Evolutionary conservation across 1,139 yeast species (phyloP).

Genomic region (Blastobotrys capitulatus): DNA sequence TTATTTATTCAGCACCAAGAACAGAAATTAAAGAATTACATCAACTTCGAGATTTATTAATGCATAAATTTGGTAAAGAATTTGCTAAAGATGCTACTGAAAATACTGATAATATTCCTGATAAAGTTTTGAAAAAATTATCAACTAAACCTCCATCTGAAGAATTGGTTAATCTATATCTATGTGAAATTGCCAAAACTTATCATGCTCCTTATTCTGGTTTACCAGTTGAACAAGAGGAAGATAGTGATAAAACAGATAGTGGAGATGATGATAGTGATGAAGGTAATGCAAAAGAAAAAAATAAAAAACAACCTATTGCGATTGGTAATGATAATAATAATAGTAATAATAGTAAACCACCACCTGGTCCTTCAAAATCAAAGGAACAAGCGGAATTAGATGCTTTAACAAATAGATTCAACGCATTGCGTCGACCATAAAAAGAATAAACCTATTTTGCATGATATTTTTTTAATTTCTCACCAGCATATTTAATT

Average conservation of each 20-base stretch:
- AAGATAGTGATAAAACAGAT: conserved; percentile 25
- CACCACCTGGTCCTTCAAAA: conserved; percentile 3
- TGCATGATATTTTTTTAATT: conserved; percentile 36
- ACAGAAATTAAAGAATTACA: conserved; percentile 72
- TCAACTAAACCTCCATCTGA: conserved; percentile 62
- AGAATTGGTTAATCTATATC: conserved; percentile 61
- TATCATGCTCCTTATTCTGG: conserved; percentile 67
- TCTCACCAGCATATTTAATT: conserved; percentile 71
- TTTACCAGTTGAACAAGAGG: conserved; percentile 24
- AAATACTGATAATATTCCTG: conserved; percentile 56
- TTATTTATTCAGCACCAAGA: conserved; percentile 65
- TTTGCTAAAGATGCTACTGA: conserved; percentile 60
- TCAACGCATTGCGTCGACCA: conserved; percentile 45
- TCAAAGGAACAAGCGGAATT: conserved; percentile 37
- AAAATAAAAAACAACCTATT: conserved; percentile 35
- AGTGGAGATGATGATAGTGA: no score
- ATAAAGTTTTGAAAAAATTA: conserved; percentile 58
- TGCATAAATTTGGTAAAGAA: conserved; percentile 58
- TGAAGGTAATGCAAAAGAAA: conserved; percentile 15
- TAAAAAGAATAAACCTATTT: conserved; percentile 2
- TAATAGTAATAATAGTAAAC: conserved; percentile 12
- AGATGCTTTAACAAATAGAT: conserved; percentile 49
- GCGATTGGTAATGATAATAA: conserved; percentile 22
- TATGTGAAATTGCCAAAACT: conserved; percentile 76
- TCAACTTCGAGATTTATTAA: conserved; percentile 56